Evolutionary conservation across 148 eudicot species (phyloP), one percentile per base, ranked within the genome.

Genomic region (Dysphania ambrosioides): DNA sequence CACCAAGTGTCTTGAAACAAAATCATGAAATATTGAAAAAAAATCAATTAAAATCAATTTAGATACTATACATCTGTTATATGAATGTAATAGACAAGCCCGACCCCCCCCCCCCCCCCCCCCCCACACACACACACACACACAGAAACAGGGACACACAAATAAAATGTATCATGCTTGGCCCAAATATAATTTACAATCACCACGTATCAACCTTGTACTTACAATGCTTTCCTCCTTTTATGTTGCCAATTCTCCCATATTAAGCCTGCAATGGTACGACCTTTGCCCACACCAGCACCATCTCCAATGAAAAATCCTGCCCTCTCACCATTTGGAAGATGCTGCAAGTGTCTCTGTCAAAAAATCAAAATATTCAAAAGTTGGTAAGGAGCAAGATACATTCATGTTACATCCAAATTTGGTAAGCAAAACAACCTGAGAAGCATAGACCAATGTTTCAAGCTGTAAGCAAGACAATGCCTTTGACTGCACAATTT

Each of bases 211-310:
- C 61, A 70, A 60, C 66, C 64, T 71, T 72, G 23, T 71, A 78
- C 97, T 88, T 88, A 96, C 99, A 96, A 79, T 74, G 97, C 90
- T 86, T 89, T 96, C 81, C 83, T 84, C 82, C 97, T 90, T 66
- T 88, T 90, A 77, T 81, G 89, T 71, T 92, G 99, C 97, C 97
- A 96, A 81, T 96, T 92, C 82, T 96, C 99, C 97, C 94, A 92
- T 77, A 96, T 90, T 70, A 96, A 83, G 40, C 99, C 99, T 10
- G 99, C 99, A 76, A 96, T 89, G 76, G 99, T 96, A 83, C 99
- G 87, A 85, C 99, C 99, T 88, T 96, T 96, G 23, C 99, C 99
- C 47, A 96, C 94, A 69, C 99, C 99, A 78, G 99, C 99, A 82
- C 99, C 99, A 85, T 96, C 99, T 78, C 99, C 99, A 78, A 92